Evolutionary conservation across 331 rosid species (phyloP).

Genomic region (Cydonia oblonga): DNA sequence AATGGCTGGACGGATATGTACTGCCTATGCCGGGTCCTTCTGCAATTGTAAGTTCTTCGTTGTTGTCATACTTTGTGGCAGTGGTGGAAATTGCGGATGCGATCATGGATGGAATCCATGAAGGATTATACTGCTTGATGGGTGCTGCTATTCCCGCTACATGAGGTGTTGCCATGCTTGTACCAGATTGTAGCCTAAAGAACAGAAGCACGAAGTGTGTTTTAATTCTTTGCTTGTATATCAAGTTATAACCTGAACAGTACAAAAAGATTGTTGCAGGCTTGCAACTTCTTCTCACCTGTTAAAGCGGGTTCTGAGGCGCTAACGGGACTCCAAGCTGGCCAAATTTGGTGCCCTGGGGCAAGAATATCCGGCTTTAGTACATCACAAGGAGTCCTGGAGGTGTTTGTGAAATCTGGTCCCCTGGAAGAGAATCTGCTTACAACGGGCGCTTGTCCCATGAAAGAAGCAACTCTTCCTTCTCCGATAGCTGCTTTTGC

Average conservation of each 20-base stretch:
- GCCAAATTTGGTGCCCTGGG: slow-evolving; percentile 94
- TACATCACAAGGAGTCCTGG: slow-evolving; percentile 40
- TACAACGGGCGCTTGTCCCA: slow-evolving; percentile 45
- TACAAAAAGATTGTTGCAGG: neutral
- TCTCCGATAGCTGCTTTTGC: slow-evolving; percentile 51
- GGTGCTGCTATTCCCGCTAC: slow-evolving; percentile 84
- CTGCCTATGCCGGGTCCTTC: slow-evolving; percentile 35
- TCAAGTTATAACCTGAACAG: neutral
- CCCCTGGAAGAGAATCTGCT: slow-evolving; percentile 87
- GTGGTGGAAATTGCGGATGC: slow-evolving; percentile 84
- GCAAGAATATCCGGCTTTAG: slow-evolving; percentile 90
- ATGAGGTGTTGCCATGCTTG: slow-evolving; percentile 93
- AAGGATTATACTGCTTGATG: slow-evolving; percentile 66
- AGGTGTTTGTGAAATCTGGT: slow-evolving; percentile 52
- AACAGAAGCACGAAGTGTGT: neutral
- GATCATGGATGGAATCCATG: slow-evolving; percentile 84
- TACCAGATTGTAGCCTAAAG: slow-evolving; percentile 59
- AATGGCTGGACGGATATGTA: slow-evolving; percentile 54
- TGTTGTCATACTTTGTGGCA: slow-evolving; percentile 39
- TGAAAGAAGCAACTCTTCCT: slow-evolving; percentile 64
- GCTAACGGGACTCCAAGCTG: slow-evolving; percentile 80
- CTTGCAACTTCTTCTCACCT: slow-evolving; percentile 27
- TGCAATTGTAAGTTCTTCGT: slow-evolving; percentile 54
- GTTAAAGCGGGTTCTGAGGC: slow-evolving; percentile 39
- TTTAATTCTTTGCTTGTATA: neutral